Conservation (phyloP, 768 basidiomycete species). For the Neoboletus brunneissimus region DNA sequence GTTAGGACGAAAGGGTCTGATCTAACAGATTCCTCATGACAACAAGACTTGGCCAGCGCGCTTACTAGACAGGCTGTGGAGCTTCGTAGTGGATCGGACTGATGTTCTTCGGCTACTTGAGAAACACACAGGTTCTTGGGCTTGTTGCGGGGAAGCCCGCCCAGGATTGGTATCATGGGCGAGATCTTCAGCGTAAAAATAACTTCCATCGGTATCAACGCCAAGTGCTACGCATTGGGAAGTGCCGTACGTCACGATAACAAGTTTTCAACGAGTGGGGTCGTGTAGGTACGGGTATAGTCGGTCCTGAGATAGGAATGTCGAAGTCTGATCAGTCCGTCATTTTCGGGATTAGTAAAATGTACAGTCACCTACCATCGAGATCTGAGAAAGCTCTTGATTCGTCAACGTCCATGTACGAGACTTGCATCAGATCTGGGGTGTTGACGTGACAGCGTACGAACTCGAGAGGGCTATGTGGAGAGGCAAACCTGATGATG, state of each 20-base stretch:
- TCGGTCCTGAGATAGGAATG: not conserved
- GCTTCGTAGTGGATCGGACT: not conserved
- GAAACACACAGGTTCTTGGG: not conserved
- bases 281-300: not conserved
- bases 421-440: not conserved
- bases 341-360: not conserved
- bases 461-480: not conserved
- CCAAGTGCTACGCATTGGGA: not conserved
- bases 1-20: not conserved
- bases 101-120: not conserved
- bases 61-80: not conserved
- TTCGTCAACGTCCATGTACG: not conserved
- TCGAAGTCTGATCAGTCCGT: not conserved
- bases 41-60: not conserved
- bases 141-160: not conserved
- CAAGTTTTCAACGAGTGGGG: not conserved
- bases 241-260: conserved; percentile 7
- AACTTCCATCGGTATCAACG: conserved; percentile 14
- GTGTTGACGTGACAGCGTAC: not conserved
- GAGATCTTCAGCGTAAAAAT: conserved; percentile 1
- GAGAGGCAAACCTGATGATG: not conserved
- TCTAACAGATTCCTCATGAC: not conserved
- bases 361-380: not conserved
- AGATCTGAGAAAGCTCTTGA: not conserved
- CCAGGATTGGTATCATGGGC: not conserved